phyloP scores from a whole-genome alignment of 1,139 yeast genomes.

The Saccharomycopsis phalli region DNA sequence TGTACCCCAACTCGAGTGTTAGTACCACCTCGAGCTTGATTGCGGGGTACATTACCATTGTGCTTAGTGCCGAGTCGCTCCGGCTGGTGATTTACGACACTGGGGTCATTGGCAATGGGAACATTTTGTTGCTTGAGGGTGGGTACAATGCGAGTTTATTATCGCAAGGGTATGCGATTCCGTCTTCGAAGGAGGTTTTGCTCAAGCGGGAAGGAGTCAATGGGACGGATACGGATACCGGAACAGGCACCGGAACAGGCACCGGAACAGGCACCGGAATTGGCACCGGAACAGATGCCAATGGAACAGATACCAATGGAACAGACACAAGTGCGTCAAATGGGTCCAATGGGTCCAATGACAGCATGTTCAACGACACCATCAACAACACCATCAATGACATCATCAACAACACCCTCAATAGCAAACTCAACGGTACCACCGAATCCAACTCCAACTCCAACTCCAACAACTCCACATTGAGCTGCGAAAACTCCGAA shows the following conservation, averaged over 20 bases:
- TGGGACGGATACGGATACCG: neutral
- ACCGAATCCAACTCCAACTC: conserved; percentile 6
- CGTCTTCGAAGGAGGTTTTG: conserved; percentile 19
- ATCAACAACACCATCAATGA: no score
- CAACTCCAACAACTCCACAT: conserved; percentile 22
- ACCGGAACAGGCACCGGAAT: neutral
- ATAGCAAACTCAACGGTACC: neutral
- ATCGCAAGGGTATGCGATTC: conserved; percentile 25
- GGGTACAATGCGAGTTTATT: conserved; percentile 34
- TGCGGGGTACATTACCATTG: conserved; percentile 64
- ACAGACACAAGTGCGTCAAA: neutral
- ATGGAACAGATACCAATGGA: neutral
- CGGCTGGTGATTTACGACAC: conserved; percentile 42
- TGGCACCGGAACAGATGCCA: neutral
- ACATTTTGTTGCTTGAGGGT: conserved; percentile 33
- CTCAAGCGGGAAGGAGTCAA: neutral
- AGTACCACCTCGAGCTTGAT: conserved; percentile 48
- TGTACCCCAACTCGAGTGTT: conserved; percentile 65
- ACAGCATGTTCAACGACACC: no score
- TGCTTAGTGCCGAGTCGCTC: conserved; percentile 50
- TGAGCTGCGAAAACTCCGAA: conserved; percentile 25
- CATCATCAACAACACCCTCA: neutral
- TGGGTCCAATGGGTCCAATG: neutral
- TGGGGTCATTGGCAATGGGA: conserved; percentile 34
- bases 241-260: no score